Evolutionary conservation across 2,329 filamentous ascomycete species (phyloP).

Genomic region (Fusarium albidum): DNA sequence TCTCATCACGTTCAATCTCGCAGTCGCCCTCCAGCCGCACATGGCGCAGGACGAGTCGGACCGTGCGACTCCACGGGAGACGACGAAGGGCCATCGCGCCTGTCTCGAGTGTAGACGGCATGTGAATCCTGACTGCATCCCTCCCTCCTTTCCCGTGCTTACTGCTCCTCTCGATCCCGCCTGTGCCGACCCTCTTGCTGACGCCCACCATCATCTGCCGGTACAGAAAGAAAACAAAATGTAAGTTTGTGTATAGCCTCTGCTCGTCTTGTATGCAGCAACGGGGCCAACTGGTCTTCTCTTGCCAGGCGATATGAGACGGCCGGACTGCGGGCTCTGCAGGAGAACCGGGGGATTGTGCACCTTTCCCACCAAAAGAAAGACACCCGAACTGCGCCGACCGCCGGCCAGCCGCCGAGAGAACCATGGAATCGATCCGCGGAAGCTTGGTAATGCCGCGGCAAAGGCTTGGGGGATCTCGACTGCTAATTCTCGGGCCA

Average conservation of each 20-base stretch:
- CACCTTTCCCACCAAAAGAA: conserved; percentile 10
- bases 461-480: too few species aligned
- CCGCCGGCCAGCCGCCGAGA: not conserved
- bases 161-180: not conserved
- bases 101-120: conserved; percentile 8
- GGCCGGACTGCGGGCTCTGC: conserved; percentile 5
- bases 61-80: too few species aligned
- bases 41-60: too few species aligned
- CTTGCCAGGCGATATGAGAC: conserved; percentile 10
- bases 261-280: too few species aligned
- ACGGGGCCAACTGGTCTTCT: too few species aligned
- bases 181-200: not conserved
- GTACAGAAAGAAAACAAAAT: conserved; percentile 8
- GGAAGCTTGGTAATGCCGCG: conserved; percentile 6
- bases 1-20: too few species aligned
- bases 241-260: not conserved
- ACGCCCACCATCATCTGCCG: too few species aligned
- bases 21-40: too few species aligned
- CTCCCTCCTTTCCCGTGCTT: not conserved
- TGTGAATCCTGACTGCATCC: too few species aligned
- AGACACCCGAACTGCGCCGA: conserved; percentile 1
- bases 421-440: not conserved
- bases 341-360: conserved; percentile 4
- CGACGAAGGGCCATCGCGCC: conserved; percentile 7
- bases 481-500: not conserved